These are phyloP conservation scores for Coelastrella sp. DNA, from an alignment of 139 green algal genomes.

Conservation along the genomic window DNA sequence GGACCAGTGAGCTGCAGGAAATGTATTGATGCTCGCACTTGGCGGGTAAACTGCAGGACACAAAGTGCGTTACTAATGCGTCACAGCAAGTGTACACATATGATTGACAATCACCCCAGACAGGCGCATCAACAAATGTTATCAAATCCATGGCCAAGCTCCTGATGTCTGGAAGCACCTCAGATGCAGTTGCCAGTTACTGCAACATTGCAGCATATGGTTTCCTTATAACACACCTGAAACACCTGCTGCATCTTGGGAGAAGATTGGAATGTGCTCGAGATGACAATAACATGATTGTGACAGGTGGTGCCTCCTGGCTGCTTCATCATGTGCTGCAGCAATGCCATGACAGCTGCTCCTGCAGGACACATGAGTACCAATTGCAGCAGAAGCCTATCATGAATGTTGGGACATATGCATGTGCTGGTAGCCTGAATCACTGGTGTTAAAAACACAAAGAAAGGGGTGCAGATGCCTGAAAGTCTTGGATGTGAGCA, in stretches of 20 bases:
- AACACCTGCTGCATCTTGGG: conserved; percentile 1
- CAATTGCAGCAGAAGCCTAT: not conserved
- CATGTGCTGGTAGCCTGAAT: no score
- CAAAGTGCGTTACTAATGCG: no score
- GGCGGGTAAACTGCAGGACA: not conserved
- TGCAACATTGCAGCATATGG: not conserved
- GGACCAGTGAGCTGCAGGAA: conserved; percentile 16
- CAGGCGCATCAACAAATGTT: no score
- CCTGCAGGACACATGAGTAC: no score
- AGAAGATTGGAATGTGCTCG: not conserved
- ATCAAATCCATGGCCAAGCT: no score
- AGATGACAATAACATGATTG: conserved; percentile 28
- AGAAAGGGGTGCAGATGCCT: no score
- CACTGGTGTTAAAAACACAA: no score
- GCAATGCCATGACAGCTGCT: not conserved
- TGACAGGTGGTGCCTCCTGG: not conserved
- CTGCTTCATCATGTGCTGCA: conserved; percentile 25
- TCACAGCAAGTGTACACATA: no score
- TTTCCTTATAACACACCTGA: not conserved
- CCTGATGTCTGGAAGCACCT: no score
- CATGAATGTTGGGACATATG: not conserved
- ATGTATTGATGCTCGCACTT: not conserved
- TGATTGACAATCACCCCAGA: no score
- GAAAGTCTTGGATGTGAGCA: no score
- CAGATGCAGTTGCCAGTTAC: no score